These are phyloP conservation scores for Scenedesmus sp. DNA, from an alignment of 163 green algal species.

Conservation along the genomic window DNA sequence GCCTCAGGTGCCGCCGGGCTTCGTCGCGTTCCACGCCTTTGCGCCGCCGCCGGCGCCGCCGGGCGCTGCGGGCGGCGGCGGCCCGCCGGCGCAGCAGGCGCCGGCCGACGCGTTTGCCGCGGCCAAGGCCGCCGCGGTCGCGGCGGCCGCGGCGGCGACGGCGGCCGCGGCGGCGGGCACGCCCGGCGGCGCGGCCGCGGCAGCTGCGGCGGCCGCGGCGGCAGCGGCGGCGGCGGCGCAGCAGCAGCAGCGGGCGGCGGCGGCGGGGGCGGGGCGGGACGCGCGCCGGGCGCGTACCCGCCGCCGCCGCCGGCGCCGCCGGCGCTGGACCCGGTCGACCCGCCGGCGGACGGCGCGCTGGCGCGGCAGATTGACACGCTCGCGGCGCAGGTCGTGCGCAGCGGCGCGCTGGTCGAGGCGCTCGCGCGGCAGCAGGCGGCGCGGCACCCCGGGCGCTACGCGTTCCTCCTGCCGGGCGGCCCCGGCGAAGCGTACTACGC, in stretches of 20 bases:
- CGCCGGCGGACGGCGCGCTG: slow-evolving; percentile 65
- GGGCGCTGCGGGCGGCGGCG: neutral
- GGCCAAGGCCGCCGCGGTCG: neutral
- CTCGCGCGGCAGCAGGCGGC: slow-evolving; percentile 64
- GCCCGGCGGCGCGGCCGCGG: slow-evolving; percentile 21
- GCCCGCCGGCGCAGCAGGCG: neutral
- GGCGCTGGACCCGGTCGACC: slow-evolving; percentile 44
- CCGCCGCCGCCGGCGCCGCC: slow-evolving; percentile 15
- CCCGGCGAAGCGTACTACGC: slow-evolving; percentile 80
- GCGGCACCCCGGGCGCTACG: slow-evolving; percentile 32
- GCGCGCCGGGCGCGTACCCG: too few species aligned
- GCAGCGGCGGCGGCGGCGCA: slow-evolving; percentile 2
- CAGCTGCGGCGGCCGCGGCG: slow-evolving; percentile 22
- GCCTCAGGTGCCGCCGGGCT: slow-evolving; percentile 23
- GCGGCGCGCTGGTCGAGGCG: slow-evolving; percentile 72
- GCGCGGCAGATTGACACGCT: slow-evolving; percentile 77
- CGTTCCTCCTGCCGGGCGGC: slow-evolving; percentile 54
- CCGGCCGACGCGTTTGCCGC: neutral
- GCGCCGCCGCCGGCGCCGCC: too few species aligned
- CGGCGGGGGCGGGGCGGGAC: too few species aligned
- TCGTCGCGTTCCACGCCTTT: slow-evolving; percentile 42
- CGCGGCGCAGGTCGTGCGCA: slow-evolving; percentile 80
- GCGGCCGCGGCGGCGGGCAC: neutral
- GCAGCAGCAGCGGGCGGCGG: slow-evolving; percentile 35
- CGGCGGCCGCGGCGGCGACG: slow-evolving; percentile 47